phyloP scores from a whole-genome alignment of 2,329 filamentous ascomycete genomes.

The Trichophyton equinum region DNA sequence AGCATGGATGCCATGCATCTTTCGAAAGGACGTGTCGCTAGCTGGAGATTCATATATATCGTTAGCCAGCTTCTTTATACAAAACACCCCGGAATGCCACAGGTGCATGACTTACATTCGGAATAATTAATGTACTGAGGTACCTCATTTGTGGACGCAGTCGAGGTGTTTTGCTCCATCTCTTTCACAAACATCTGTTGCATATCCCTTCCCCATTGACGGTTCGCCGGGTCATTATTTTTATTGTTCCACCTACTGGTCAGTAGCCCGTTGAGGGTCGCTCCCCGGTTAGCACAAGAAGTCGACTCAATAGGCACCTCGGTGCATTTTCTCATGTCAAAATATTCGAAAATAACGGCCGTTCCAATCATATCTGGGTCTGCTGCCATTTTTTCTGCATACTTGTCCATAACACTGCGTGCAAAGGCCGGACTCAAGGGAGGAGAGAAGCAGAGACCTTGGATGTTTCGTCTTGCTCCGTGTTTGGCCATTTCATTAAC shows the following conservation, averaged over 20 bases:
- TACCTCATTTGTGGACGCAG: constrained; percentile 11
- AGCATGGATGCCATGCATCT: constrained; percentile 37
- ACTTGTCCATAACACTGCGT: constrained; percentile 18
- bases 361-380: constrained; percentile 18
- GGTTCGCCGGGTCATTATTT: constrained; percentile 22
- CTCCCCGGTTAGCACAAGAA: constrained; percentile 32
- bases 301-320: constrained; percentile 23
- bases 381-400: constrained; percentile 18
- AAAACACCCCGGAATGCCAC: background rate
- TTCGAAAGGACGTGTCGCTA: constrained; percentile 22
- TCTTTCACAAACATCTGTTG: constrained; percentile 20
- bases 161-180: constrained; percentile 13
- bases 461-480: constrained; percentile 24
- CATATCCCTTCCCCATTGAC: constrained; percentile 26
- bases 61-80: background rate
- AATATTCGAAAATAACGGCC: constrained; percentile 27
- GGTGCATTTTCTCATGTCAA: constrained; percentile 25
- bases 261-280: constrained; percentile 30
- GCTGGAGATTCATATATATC: constrained; percentile 15
- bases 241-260: constrained; percentile 27
- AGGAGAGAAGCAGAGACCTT: constrained; percentile 29
- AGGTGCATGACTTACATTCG: constrained; percentile 10
- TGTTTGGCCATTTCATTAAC: constrained; percentile 20
- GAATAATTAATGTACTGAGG: constrained; percentile 27
- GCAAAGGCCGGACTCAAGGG: constrained; percentile 24